Conservation (phyloP, 2,329 filamentous ascomycete genomes). For the Verticillium longisporum region DNA sequence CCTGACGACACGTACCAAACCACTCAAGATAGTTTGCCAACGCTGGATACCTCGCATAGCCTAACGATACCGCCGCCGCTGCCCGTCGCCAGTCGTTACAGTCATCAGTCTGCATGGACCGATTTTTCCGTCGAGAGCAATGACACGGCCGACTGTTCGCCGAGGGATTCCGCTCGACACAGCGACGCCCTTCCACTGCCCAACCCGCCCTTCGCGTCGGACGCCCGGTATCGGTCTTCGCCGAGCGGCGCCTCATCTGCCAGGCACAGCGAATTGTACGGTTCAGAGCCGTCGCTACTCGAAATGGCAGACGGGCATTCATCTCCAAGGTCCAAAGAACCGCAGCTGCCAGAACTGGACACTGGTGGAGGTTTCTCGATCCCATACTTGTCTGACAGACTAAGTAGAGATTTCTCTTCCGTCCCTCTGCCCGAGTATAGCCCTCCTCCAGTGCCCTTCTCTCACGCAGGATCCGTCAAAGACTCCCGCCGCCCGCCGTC, state of each 20-base stretch:
- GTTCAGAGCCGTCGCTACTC: conserved; percentile 23
- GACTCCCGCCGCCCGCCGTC: conserved; percentile 21
- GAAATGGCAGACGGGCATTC: conserved; percentile 11
- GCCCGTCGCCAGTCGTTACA: conserved; percentile 37
- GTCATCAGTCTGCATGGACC: conserved; percentile 54
- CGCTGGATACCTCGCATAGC: conserved; percentile 32
- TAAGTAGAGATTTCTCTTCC: conserved; percentile 19
- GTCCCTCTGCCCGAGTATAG: conserved; percentile 40
- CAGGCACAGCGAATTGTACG: conserved; percentile 15
- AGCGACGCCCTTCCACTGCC: conserved; percentile 7
- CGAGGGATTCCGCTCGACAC: conserved; percentile 6
- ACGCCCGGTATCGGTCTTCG: conserved; percentile 1
- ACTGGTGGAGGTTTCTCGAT: conserved; percentile 43
- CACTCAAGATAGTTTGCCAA: conserved; percentile 10
- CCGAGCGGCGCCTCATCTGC: conserved; percentile 10
- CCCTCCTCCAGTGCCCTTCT: conserved; percentile 40
- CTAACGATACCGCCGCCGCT: conserved; percentile 39
- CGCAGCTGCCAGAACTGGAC: conserved; percentile 43
- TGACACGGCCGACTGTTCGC: conserved; percentile 28
- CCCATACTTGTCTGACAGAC: conserved; percentile 33
- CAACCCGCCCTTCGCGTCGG: conserved; percentile 11
- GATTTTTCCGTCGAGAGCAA: conserved; percentile 51
- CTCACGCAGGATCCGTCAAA: conserved; percentile 21
- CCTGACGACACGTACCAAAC: conserved; percentile 7
- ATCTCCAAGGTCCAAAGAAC: conserved; percentile 16